Base-by-base conservation (phyloP, 345 rosid species). In the Carallia pectinifolia region DNA sequence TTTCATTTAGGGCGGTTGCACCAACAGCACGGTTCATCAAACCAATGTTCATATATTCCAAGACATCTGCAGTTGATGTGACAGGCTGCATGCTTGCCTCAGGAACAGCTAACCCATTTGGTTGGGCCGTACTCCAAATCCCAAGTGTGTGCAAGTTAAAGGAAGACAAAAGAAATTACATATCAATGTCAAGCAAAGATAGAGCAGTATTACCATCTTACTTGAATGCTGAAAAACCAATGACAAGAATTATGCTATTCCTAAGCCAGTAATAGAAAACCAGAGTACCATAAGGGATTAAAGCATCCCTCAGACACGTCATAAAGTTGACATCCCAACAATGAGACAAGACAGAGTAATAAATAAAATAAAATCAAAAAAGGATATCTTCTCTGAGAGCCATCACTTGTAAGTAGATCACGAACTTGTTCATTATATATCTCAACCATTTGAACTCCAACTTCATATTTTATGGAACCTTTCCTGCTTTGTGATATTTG, bases 361-460 rank as follows among this genome's bases (percentile, higher is more conserved):
- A 48, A 55, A 71, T 29, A 53, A 58, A 64, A 39, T 6, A 69
- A 71, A 62, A 61, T 47, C n/a, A 55, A 23, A 55, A 23, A 89
- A 95, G 97, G 99, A 95, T 95, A 95, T 95, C 91, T 86, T 78
- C 78, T 90, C 38, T 69, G 96, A 70, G 94, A 65, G 73, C 92
- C 89, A 76, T 83, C 78, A 39, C 72, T 81, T 47, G 88, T 77
- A 39, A 95, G 97, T 67, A 95, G 82, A 81, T 95, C 99, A 64
- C 98, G 98, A 71, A 95, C 98, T 92, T 92, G 99, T 77, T 95
- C 99, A 33, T 95, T 95, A 69, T 95, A 95, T 75, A 95, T 95
- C 79, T 95, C 99, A 71, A 95, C 91, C 98, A 95, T 95, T 72
- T 95, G 99, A 70, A 95, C 98, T 61, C 92, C 96, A 76, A 95